Conservation (phyloP, 352 stramenopile genomes). For the Phytophthora rubi region DNA sequence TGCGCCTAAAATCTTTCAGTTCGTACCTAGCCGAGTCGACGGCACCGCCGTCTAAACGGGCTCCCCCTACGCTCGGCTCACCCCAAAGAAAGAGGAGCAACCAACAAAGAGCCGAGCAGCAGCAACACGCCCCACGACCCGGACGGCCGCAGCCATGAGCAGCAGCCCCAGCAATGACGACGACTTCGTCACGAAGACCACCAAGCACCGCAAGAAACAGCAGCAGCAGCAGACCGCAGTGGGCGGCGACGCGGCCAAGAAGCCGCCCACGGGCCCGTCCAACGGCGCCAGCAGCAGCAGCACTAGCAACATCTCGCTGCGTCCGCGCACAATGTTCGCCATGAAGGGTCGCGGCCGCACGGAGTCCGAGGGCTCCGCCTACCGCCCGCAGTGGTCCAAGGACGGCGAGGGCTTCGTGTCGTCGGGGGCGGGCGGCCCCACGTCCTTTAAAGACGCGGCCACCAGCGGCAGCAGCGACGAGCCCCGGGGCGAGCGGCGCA, state of each 20-base stretch:
- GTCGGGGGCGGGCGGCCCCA: slow-evolving; percentile 20
- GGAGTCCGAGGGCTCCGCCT: slow-evolving; percentile 71
- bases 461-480: slow-evolving; percentile 33
- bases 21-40: neutral
- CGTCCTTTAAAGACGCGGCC: slow-evolving; percentile 48
- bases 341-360: slow-evolving; percentile 82
- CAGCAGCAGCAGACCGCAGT: slow-evolving; percentile 6
- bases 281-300: slow-evolving; percentile 8
- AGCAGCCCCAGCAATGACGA: slow-evolving; percentile 55
- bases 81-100: neutral
- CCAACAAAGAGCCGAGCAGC: neutral
- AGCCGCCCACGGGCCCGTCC: slow-evolving; percentile 16
- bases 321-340: slow-evolving; percentile 90
- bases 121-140: neutral
- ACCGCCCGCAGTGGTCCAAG: slow-evolving; percentile 88
- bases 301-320: slow-evolving; percentile 61
- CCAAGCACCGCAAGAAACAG: slow-evolving; percentile 76
- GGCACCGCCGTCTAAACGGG: neutral
- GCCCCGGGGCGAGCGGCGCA: slow-evolving; percentile 46
- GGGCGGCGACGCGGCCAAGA: slow-evolving; percentile 25
- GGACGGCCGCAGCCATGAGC: slow-evolving; percentile 33
- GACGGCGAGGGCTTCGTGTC: slow-evolving; percentile 86
- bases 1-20: neutral
- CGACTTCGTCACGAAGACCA: slow-evolving; percentile 82
- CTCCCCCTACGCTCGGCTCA: neutral